Evolutionary conservation across 352 stramenopile species (phyloP).

Genomic region (Phytopythium oedochilum): DNA sequence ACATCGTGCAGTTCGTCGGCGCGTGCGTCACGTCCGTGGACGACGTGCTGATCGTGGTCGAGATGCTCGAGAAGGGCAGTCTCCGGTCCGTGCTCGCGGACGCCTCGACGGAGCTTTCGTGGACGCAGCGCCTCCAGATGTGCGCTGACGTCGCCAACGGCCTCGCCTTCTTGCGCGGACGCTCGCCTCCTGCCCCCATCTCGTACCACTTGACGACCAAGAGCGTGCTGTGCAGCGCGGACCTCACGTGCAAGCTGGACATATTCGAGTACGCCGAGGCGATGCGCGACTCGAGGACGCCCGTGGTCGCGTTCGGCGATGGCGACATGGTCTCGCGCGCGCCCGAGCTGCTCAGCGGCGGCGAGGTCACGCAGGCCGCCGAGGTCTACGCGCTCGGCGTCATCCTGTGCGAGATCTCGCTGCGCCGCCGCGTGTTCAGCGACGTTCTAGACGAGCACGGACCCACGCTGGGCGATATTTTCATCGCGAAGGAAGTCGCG

Average conservation of each 20-base stretch:
- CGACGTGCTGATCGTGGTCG: constrained; percentile 64
- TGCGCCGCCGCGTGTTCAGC: constrained; percentile 35
- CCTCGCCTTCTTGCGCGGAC: constrained; percentile 48
- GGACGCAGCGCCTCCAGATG: constrained; percentile 47
- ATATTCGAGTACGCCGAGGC: constrained; percentile 63
- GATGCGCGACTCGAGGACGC: constrained; percentile 34
- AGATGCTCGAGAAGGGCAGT: constrained; percentile 73
- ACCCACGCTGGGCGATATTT: constrained; percentile 52
- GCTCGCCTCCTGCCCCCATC: constrained; percentile 19
- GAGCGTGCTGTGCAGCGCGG: constrained; percentile 47
- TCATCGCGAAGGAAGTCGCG: constrained; percentile 47
- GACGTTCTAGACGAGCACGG: constrained; percentile 41
- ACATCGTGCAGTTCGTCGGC: constrained; percentile 67
- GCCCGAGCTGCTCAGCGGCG: constrained; percentile 52
- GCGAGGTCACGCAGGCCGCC: constrained; percentile 33
- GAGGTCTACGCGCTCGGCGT: constrained; percentile 72
- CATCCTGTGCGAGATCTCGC: constrained; percentile 71
- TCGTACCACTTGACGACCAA: constrained; percentile 50
- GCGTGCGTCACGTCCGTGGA: constrained; percentile 47
- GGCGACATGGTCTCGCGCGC: constrained; percentile 52
- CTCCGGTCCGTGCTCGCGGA: constrained; percentile 47
- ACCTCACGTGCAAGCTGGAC: constrained; percentile 73
- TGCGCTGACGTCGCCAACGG: constrained; percentile 39
- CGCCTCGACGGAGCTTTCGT: constrained; percentile 43
- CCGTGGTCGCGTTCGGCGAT: constrained; percentile 42